Evolutionary conservation across 176 grass and related monocot species (phyloP), one percentile per base, ranked within the genome.

Genomic region (Aegilops umbellulata): DNA sequence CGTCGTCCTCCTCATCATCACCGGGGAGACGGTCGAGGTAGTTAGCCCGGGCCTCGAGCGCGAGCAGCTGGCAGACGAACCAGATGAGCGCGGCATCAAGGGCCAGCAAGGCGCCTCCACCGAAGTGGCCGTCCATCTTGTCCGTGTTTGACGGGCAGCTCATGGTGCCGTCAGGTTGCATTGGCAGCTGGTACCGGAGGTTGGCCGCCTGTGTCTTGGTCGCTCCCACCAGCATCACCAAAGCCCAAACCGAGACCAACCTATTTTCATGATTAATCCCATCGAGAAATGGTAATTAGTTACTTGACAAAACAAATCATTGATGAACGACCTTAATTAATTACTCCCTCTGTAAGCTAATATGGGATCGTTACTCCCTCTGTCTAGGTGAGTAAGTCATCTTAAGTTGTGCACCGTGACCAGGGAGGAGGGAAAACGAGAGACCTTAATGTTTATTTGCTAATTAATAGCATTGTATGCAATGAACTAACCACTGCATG

Each of bases 1-100:
- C 81, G 1, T 69, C 64, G 6, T 51, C 22, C 1, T 20, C 31
- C 10, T 47, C 65, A 23, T 86, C 60, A 7, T 91, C 81, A 4
- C 65, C 3, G 11, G 57, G 75, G 75, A 58, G 75, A 58, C 19
- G 19, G 75, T 78, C 75, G 75, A 94, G 70, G 68, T 91, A 91
- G 81, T 89, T 69, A 1, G 73, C 73, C 72, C 89, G 80, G 16
- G 86, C 86, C 47, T 94, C 90, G 44, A 91, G 79, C 1, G 92
- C 75, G 34, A 94, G 74, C 30, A 94, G 86, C 60, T 89, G 86
- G 65, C 88, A 91, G 3, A 94, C 86, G 8, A 94, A 80, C 92
- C 92, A 94, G n/a, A 94, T 70, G 79, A 94, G 92, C n/a, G 60
- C 41, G 20, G 92, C 86, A 49, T 94, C 92, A 8, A 94, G 86